Conservation (phyloP, 176 grass and related monocot species). For the Musa itinerans region DNA sequence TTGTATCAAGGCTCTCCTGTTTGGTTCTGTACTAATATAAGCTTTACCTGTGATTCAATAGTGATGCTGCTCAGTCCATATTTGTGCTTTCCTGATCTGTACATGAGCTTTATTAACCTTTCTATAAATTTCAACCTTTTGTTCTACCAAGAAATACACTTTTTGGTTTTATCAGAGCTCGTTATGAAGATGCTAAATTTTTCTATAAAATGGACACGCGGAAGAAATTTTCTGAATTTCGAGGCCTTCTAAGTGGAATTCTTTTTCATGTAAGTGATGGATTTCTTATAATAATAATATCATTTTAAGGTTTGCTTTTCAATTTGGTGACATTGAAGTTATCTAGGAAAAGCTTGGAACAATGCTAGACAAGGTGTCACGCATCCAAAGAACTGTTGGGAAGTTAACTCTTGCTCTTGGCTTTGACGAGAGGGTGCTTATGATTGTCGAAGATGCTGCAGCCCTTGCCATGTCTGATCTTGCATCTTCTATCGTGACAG, state of each 20-base stretch:
- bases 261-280: constrained; percentile 88
- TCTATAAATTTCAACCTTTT: background rate
- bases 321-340: constrained; percentile 15
- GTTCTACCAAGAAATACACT: background rate
- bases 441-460: constrained; percentile 57
- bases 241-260: constrained; percentile 60
- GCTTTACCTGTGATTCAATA: background rate
- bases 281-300: background rate
- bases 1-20: background rate
- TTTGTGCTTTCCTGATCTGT: background rate
- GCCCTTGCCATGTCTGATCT: constrained; percentile 89
- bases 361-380: constrained; percentile 86
- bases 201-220: constrained; percentile 93
- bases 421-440: constrained; percentile 42
- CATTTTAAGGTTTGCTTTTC: constrained; percentile 9
- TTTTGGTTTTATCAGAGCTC: constrained; percentile 42
- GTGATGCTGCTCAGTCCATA: background rate
- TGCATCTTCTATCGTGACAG: constrained; percentile 72
- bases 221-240: constrained; percentile 86
- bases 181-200: constrained; percentile 92
- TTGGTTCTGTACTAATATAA: background rate
- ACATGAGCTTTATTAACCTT: background rate
- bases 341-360: constrained; percentile 90
- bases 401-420: constrained; percentile 43
- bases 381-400: constrained; percentile 41